Conservation (phyloP, 768 basidiomycete species). For the Trichaptum fuscoviolaceum region DNA sequence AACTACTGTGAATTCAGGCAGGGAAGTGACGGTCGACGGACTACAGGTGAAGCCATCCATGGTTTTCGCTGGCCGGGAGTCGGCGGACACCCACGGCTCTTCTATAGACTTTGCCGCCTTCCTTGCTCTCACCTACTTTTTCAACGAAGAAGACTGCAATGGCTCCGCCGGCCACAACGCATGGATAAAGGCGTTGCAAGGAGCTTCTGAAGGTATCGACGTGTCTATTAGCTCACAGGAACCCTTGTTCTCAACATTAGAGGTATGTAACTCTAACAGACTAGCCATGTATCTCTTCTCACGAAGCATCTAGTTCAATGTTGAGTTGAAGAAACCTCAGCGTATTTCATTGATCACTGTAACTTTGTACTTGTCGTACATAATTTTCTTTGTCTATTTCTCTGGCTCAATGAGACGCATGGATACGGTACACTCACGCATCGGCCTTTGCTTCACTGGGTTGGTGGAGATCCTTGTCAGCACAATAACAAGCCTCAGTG, state of each 20-base stretch:
- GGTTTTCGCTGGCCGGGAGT: constrained; percentile 69
- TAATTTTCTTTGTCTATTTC: constrained; percentile 70
- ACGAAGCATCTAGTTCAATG: constrained; percentile 6
- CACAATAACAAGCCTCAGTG: constrained; percentile 89
- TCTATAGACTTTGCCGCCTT: constrained; percentile 61
- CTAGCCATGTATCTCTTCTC: not conserved
- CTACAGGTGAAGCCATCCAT: constrained; percentile 66
- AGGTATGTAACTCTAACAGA: constrained; percentile 25
- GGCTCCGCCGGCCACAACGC: constrained; percentile 52
- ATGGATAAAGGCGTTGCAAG: constrained; percentile 56
- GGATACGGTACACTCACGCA: constrained; percentile 82
- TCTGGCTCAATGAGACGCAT: constrained; percentile 70
- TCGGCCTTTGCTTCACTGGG: constrained; percentile 91
- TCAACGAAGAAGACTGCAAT: constrained; percentile 69
- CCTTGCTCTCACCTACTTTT: constrained; percentile 79
- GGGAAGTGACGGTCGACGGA: constrained; percentile 55
- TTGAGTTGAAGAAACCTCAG: constrained; percentile 16
- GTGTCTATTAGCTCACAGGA: constrained; percentile 36
- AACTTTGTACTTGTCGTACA: constrained; percentile 73
- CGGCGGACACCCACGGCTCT: constrained; percentile 43
- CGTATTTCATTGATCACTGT: constrained; percentile 58
- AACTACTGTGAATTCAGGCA: constrained; percentile 47
- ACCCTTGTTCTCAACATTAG: constrained; percentile 39
- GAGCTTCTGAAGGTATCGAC: constrained; percentile 32
- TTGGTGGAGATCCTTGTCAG: constrained; percentile 88